Conservation (phyloP, 1,284 basidiomycete species). For the Hymenochaete sp. region DNA sequence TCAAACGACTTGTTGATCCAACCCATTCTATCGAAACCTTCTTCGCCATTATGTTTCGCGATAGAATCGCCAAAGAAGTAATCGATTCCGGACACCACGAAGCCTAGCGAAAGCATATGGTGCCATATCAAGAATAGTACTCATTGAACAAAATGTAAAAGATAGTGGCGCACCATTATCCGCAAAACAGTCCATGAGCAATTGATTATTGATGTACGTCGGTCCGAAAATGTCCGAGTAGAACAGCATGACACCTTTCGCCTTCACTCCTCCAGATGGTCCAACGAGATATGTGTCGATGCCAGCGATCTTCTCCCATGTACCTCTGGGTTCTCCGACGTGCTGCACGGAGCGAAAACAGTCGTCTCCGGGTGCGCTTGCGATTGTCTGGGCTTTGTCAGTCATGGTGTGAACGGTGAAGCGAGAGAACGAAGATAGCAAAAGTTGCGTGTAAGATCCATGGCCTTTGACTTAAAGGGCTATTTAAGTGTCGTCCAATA, state of each 20-base stretch:
- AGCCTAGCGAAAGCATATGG: constrained; percentile 31
- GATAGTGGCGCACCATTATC: constrained; percentile 31
- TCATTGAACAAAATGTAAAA: too few relatives aligned
- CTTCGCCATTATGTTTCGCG: constrained; percentile 28
- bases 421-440: too few relatives aligned
- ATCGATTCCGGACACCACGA: constrained; percentile 43
- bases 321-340: constrained; percentile 37
- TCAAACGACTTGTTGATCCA: constrained; percentile 34
- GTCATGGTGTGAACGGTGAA: too few relatives aligned
- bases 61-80: constrained; percentile 50
- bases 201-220: constrained; percentile 39
- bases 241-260: constrained; percentile 39
- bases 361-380: constrained; percentile 34
- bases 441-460: too few relatives aligned
- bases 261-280: constrained; percentile 26
- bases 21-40: constrained; percentile 31
- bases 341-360: constrained; percentile 43
- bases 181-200: constrained; percentile 46
- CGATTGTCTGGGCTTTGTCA: constrained; percentile 10
- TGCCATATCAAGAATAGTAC: neutral
- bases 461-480: too few relatives aligned
- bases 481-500: too few relatives aligned
- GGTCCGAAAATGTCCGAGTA: constrained; percentile 42
- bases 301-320: constrained; percentile 34
- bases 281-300: constrained; percentile 44